These are phyloP conservation scores for Trichosporon sp. DNA, from an alignment of 1,284 basidiomycete genomes.

Conservation along the genomic window DNA sequence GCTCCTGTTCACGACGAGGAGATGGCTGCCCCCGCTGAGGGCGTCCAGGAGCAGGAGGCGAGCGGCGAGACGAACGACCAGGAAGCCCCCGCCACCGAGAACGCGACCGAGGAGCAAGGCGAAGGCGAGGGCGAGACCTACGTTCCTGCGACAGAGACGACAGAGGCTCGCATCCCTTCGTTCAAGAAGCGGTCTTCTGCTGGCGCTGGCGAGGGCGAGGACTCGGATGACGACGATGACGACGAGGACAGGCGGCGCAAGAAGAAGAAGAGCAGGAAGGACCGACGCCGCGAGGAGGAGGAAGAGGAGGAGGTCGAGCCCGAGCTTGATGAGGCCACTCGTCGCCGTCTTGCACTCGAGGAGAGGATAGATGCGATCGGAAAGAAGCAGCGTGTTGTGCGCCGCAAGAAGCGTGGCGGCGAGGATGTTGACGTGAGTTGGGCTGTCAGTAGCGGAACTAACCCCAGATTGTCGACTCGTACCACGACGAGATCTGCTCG, in stretches of 20 bases:
- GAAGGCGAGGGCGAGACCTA: constrained; percentile 59
- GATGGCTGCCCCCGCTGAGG: constrained; percentile 59
- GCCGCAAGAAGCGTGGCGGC: constrained; percentile 63
- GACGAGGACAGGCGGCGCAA: constrained; percentile 50
- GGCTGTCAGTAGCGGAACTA: not conserved
- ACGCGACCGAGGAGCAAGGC: constrained; percentile 16
- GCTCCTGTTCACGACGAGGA: constrained; percentile 52
- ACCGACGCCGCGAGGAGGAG: constrained; percentile 43
- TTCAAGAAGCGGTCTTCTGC: constrained; percentile 47
- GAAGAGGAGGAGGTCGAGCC: constrained; percentile 45
- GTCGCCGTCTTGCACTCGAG: constrained; percentile 29
- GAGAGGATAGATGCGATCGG: constrained; percentile 69
- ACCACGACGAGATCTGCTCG: constrained; percentile 87
- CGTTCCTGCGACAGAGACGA: constrained; percentile 55
- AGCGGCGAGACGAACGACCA: constrained; percentile 1
- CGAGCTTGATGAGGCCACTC: constrained; percentile 27
- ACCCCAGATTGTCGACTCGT: constrained; percentile 63
- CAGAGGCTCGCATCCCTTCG: constrained; percentile 39
- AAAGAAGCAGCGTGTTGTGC: constrained; percentile 66
- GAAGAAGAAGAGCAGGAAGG: constrained; percentile 50
- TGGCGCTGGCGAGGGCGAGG: constrained; percentile 53
- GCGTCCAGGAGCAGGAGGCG: constrained; percentile 28
- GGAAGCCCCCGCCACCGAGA: constrained; percentile 6
- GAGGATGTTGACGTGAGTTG: constrained; percentile 55
- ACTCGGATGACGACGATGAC: constrained; percentile 53